Conservation (phyloP, 257 asterid species). For the Solanum chilense region DNA sequence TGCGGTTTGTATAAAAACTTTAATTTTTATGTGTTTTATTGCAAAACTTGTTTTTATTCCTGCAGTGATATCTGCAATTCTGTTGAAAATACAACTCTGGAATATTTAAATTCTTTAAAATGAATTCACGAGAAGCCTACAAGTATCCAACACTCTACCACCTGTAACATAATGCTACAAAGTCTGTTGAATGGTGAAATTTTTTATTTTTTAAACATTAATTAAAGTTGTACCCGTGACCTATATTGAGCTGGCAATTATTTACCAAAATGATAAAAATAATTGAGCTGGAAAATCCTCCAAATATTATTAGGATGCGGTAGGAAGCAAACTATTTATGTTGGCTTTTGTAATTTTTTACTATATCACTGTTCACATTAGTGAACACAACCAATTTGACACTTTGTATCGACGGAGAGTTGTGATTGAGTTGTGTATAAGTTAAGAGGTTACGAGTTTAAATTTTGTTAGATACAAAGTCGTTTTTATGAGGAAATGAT, state of each 20-base stretch:
- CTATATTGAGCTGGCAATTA: background rate
- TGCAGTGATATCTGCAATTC: background rate
- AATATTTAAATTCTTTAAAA: background rate
- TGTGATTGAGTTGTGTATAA: background rate
- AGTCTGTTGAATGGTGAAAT: background rate
- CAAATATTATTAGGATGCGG: background rate
- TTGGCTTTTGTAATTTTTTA: background rate
- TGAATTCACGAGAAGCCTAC: background rate
- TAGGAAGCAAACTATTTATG: background rate
- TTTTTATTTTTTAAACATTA: background rate
- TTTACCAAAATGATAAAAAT: too few relatives aligned
- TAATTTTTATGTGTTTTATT: background rate
- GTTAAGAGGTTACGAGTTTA: too few relatives aligned
- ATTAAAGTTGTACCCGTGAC: background rate
- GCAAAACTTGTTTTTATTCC: background rate
- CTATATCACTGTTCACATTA: background rate
- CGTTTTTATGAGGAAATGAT: rapidly evolving
- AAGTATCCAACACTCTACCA: background rate
- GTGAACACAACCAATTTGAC: background rate
- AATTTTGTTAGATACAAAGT: too few relatives aligned
- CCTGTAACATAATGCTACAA: background rate
- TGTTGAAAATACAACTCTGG: background rate
- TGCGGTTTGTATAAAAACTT: too few relatives aligned
- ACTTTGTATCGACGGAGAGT: too few relatives aligned
- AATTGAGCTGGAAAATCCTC: background rate